phyloP scores from a whole-genome alignment of 495 filamentous ascomycete genomes.

The Friedmanniomyces endolithicus region DNA sequence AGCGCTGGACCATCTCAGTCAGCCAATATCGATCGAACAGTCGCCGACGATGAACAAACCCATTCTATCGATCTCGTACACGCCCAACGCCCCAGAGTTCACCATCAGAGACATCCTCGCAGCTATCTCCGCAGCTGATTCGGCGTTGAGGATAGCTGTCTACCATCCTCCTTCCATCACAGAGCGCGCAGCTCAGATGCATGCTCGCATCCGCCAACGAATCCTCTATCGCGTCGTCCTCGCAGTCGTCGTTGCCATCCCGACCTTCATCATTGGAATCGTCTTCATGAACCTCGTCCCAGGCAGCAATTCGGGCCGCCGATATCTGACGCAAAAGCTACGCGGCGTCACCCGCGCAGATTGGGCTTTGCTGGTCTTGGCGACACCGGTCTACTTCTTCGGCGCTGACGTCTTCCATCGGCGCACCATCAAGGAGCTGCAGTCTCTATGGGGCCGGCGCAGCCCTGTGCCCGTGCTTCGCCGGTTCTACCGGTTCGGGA shows the following conservation, averaged over 20 bases:
- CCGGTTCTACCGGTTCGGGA: slow-evolving; percentile 83
- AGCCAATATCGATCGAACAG: slow-evolving; percentile 37
- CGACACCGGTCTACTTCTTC: slow-evolving; percentile 83
- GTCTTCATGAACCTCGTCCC: slow-evolving; percentile 79
- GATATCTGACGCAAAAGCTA: slow-evolving; percentile 53
- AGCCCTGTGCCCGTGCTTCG: slow-evolving; percentile 63
- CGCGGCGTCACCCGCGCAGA: slow-evolving; percentile 65
- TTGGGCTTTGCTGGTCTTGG: slow-evolving; percentile 73
- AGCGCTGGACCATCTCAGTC: slow-evolving; percentile 39
- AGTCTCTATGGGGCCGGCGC: slow-evolving; percentile 64
- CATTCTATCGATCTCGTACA: slow-evolving; percentile 59
- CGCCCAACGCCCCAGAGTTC: slow-evolving; percentile 52
- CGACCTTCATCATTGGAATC: slow-evolving; percentile 81
- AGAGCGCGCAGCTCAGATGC: slow-evolving; percentile 58
- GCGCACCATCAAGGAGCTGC: slow-evolving; percentile 66
- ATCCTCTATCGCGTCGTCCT: slow-evolving; percentile 48
- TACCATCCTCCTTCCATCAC: slow-evolving; percentile 77
- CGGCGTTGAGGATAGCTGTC: slow-evolving; percentile 51
- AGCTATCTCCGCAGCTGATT: slow-evolving; percentile 51
- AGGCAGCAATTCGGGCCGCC: slow-evolving; percentile 39
- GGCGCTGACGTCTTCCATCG: slow-evolving; percentile 78
- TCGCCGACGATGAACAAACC: slow-evolving; percentile 43
- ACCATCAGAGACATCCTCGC: slow-evolving; percentile 65
- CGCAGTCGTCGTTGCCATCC: slow-evolving; percentile 63
- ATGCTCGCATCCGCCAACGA: slow-evolving; percentile 22